These are phyloP conservation scores for Hanseniaspora gamundiae DNA, from an alignment of 1,139 yeast genomes.

Conservation along the genomic window DNA sequence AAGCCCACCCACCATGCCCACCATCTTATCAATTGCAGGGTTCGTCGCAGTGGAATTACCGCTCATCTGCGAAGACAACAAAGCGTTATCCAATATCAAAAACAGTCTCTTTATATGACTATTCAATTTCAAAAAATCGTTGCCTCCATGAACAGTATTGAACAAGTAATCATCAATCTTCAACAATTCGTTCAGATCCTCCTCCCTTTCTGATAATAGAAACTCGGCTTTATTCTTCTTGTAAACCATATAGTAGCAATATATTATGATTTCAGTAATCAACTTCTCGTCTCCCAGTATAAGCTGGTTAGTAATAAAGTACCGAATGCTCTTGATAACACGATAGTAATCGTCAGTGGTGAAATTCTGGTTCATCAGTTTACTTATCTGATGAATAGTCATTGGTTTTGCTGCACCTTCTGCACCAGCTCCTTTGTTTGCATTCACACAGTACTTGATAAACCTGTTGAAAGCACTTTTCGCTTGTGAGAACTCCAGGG, in stretches of 20 bases:
- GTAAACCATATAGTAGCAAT: conserved; percentile 1
- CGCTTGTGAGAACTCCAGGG: too few relatives aligned
- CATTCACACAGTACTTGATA: neutral
- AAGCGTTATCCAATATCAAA: too few relatives aligned
- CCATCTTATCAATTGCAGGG: too few relatives aligned
- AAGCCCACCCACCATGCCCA: too few relatives aligned
- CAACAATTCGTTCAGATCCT: neutral
- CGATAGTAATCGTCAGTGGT: neutral
- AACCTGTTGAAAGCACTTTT: neutral
- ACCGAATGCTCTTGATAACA: neutral
- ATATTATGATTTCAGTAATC: neutral
- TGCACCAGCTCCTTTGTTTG: neutral
- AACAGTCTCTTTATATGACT: too few relatives aligned
- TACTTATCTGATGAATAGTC: neutral
- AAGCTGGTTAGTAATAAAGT: neutral
- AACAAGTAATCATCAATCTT: neutral
- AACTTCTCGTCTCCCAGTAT: neutral
- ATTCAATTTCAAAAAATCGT: too few relatives aligned
- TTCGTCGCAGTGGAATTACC: too few relatives aligned
- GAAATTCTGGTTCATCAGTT: neutral
- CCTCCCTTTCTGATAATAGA: neutral
- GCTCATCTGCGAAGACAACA: too few relatives aligned
- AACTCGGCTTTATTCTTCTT: neutral
- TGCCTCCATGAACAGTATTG: too few relatives aligned
- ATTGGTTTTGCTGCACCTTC: neutral